Conservation (phyloP, 805 yeast genomes). For the Wickerhamomyces silvicola region DNA sequence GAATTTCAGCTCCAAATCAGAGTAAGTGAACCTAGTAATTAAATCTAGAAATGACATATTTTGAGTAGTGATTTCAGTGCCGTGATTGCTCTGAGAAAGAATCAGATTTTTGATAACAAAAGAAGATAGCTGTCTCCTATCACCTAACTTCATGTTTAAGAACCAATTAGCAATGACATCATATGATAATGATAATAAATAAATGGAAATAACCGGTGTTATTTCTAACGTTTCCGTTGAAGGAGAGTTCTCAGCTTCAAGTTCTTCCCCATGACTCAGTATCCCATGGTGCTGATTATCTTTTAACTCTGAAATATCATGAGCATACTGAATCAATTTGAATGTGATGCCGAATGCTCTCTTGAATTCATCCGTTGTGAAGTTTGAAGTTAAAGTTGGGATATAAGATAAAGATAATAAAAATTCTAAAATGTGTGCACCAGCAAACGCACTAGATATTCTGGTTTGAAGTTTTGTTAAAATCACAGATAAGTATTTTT, state of each 20-base stretch:
- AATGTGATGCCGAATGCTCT: conserved; percentile 81
- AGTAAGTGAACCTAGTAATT: conserved; percentile 57
- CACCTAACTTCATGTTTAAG: conserved; percentile 50
- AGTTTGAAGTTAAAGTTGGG: conserved; percentile 61
- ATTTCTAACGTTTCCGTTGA: conserved; percentile 43
- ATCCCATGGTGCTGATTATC: conserved; percentile 25
- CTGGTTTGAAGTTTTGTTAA: conserved; percentile 70
- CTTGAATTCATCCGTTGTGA: conserved; percentile 70
- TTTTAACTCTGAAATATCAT: conserved; percentile 33
- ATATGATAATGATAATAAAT: conserved; percentile 58
- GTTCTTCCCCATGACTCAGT: conserved; percentile 33
- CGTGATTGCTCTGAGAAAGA: conserved; percentile 30
- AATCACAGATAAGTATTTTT: conserved; percentile 60
- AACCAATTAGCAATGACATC: conserved; percentile 69
- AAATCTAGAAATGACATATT: conserved; percentile 63
- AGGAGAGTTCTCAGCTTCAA: conserved; percentile 46
- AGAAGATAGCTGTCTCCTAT: conserved; percentile 53
- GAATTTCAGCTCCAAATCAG: conserved; percentile 52
- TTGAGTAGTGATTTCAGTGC: conserved; percentile 33
- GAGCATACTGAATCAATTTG: conserved; percentile 67
- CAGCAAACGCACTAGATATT: conserved; percentile 61
- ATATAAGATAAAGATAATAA: conserved; percentile 58
- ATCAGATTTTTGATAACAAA: conserved; percentile 56
- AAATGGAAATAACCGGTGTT: conserved; percentile 49
- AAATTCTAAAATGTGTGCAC: conserved; percentile 72